Evolutionary conservation across 306 rosid species (phyloP), one percentile per base, ranked within the genome.

Genomic region (Hippophae rhamnoides): DNA sequence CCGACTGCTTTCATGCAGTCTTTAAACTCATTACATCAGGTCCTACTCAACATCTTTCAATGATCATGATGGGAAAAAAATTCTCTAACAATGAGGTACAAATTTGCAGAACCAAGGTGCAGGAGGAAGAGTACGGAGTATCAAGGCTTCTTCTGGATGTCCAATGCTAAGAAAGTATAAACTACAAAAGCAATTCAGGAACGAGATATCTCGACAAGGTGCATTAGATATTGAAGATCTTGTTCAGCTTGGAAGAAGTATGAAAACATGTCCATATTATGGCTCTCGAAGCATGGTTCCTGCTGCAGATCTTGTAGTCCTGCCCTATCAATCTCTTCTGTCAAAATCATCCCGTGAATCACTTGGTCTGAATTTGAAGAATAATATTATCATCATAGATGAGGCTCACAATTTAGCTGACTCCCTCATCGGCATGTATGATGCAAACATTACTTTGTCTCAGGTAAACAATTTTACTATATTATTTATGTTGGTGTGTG

Each of bases 381-480:
- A 85, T 58, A 87, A 57, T 67, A 76, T 92, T 69, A 69, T 92
- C 62, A 81, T 92, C 51, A 78, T 92, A 70, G 98, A 92, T 1
- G 96, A 87, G 78, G 98, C 98, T 58, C 98, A 87, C 66, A 92
- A 92, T 83, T 74, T 87, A 74, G 95, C 96, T 42, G 98, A 92
- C 74, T 85, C 96, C 58, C 95, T 92, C 63, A 82, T 87, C 85
- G 79, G 84, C 61, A 87, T 92, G 87, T 74, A 85, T 69, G 89
- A 85, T 74, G 83, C 95, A 69, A 85, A 69, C 82, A 58, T 87
- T 65, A 87, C 81, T 60, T 47, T 81, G 62, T 73, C 69, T 41
- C 96, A 87, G 96, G 98, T 92, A 76, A 64, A 63, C 46, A 47
- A 56, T 44, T 60, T 63, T 47, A 58, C 62, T 46, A 47, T 65